These are phyloP conservation scores for Rosa multiflora DNA, from an alignment of 306 rosid species.

Conservation along the genomic window DNA sequence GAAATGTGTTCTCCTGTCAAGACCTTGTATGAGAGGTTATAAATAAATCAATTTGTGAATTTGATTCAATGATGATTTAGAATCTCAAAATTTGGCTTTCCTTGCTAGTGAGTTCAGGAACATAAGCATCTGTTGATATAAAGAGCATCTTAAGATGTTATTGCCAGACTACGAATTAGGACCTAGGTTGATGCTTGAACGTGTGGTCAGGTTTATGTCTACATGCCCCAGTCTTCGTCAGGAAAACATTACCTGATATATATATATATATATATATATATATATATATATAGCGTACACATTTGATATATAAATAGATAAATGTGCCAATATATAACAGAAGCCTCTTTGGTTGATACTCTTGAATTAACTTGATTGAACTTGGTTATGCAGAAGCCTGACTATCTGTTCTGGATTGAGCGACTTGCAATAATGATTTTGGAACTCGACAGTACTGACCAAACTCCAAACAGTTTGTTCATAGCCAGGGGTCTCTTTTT, in stretches of 20 bases:
- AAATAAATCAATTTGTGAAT: neutral
- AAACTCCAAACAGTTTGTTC: neutral
- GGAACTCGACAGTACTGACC: neutral
- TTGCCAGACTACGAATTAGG: neutral
- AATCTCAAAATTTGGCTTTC: neutral
- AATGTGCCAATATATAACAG: neutral
- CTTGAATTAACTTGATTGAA: neutral
- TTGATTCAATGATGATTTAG: neutral
- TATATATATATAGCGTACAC: neutral
- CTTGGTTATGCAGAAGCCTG: slow-evolving; percentile 3
- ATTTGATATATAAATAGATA: neutral
- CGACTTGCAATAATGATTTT: neutral
- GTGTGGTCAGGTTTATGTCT: neutral
- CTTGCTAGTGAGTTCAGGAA: neutral
- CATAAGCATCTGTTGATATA: neutral
- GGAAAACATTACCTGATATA: neutral
- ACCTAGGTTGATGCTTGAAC: neutral
- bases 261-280: neutral
- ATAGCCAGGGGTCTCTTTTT: neutral
- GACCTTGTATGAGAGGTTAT: neutral
- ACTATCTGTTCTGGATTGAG: slow-evolving; percentile 5
- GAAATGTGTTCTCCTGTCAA: neutral
- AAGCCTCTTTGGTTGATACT: neutral
- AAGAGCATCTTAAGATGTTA: neutral
- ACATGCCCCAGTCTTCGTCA: neutral